Conservation (phyloP, 2,329 filamentous ascomycete genomes). For the Ascochyta koolunga region DNA sequence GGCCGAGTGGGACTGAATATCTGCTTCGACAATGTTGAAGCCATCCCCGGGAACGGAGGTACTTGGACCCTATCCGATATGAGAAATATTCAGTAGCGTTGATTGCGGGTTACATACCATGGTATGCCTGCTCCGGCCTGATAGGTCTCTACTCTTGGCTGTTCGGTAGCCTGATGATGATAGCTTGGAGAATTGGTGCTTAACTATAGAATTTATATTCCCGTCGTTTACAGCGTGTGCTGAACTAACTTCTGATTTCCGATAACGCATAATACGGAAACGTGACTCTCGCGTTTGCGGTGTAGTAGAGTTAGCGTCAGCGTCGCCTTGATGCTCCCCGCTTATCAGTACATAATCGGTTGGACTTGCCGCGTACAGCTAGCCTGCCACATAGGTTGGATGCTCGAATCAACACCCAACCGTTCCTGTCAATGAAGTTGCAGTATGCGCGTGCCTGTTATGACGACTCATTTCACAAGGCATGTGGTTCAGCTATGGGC, state of each 20-base stretch:
- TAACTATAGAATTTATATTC: background rate
- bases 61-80: background rate
- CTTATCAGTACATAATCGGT: constrained; percentile 15
- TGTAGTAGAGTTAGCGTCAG: constrained; percentile 1
- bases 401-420: background rate
- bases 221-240: background rate
- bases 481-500: too few species aligned
- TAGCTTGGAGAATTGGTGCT: background rate
- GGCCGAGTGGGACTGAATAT: constrained; percentile 52
- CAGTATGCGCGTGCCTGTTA: background rate
- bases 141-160: background rate
- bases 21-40: constrained; percentile 55
- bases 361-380: constrained; percentile 24
- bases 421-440: too few species aligned
- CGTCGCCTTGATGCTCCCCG: constrained; percentile 1
- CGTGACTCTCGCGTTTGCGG: background rate
- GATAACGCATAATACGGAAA: background rate
- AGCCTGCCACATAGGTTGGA: constrained; percentile 2
- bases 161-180: background rate
- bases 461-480: background rate
- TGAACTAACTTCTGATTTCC: background rate
- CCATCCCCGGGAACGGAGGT: background rate
- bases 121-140: background rate
- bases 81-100: background rate
- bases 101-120: background rate